Evolutionary conservation across 2,329 filamentous ascomycete species (phyloP).

Genomic region (Leptoxyphium fumago): DNA sequence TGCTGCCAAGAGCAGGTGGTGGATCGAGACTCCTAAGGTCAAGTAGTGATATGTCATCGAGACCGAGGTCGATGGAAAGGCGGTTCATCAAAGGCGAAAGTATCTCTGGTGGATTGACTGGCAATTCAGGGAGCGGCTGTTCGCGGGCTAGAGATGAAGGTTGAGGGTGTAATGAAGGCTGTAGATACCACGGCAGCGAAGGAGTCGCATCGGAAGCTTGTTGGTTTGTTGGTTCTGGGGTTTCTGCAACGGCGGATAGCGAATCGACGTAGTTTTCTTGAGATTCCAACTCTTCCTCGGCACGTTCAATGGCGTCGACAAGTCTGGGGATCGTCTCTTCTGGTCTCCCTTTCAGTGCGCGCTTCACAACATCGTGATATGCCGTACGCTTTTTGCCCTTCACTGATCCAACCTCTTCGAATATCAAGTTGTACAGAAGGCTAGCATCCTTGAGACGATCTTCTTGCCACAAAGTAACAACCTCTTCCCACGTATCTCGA

Average conservation of each 20-base stretch:
- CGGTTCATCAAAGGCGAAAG: constrained; percentile 61
- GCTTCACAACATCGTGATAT: not conserved
- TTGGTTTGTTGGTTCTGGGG: not conserved
- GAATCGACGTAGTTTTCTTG: not conserved
- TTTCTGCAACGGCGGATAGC: not conserved
- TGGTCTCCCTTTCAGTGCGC: not conserved
- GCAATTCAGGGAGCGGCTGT: constrained; percentile 44
- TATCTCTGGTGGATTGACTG: constrained; percentile 54
- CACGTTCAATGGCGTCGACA: not conserved
- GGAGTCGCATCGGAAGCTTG: not conserved
- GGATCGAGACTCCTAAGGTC: constrained; percentile 77
- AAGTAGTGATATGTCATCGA: constrained; percentile 66
- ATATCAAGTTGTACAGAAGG: not conserved
- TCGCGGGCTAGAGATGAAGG: constrained; percentile 37
- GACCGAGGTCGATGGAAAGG: constrained; percentile 67
- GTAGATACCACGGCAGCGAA: constrained; percentile 64
- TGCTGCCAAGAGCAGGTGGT: constrained; percentile 71
- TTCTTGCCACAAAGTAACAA: not conserved
- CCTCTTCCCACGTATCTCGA: not conserved
- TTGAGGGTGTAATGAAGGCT: constrained; percentile 18
- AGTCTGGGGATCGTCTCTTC: not conserved
- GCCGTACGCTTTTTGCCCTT: not conserved
- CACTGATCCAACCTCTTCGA: not conserved
- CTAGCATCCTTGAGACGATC: not conserved
- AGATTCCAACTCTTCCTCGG: not conserved